Base-by-base conservation (phyloP, 1,284 basidiomycete species). In the Ganoderma multipileum region DNA sequence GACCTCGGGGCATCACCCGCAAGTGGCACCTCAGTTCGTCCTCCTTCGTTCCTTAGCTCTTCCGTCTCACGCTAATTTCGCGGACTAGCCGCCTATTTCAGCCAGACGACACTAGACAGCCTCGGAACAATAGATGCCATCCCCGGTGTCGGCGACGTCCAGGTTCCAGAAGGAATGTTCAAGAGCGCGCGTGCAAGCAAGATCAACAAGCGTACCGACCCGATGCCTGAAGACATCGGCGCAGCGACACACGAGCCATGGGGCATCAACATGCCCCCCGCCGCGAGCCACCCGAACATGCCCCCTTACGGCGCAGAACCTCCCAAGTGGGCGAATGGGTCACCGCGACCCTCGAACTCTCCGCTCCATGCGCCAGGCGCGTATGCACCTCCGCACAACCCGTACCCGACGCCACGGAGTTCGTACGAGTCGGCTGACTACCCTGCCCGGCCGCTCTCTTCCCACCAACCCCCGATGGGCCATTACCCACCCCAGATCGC, bases 11-110 rank as follows among this genome's bases (percentile, higher is more conserved):
- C 59, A 83, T 89, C 61, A 82, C 87, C 64, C 88, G 92, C 71
- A 94, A 94, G 78, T 94, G 92, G 92, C 92, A 94, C 76, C 83
- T 94, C 55, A 94, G 92, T 94, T 79, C 60, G 42, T 62, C 23
- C 47, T 33, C 20, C 16, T 68, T 30, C 12, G 68, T 36, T 61
- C 41, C 52, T 41, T 42, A 58, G 50, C 20, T 23, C n/a, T 65
- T 3, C 59, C 23, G 60, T 65, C 57, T 52, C 61, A 28, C 50
- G 4, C 68, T 69, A 38, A 66, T 71, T 68, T 55, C 8, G 23
- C 61, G 52, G 66, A 63, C 55, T 62, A 93, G 92, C 92, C 72
- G 92, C 92, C 58, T 94, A 94, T 82, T 94, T 93, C 79, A 92
- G 90, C 75, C 91, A 91, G 74, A 86, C 88, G 74, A 89, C 86